These are phyloP conservation scores for Cucurbita maxima DNA, from an alignment of 306 rosid genomes.

Conservation along the genomic window DNA sequence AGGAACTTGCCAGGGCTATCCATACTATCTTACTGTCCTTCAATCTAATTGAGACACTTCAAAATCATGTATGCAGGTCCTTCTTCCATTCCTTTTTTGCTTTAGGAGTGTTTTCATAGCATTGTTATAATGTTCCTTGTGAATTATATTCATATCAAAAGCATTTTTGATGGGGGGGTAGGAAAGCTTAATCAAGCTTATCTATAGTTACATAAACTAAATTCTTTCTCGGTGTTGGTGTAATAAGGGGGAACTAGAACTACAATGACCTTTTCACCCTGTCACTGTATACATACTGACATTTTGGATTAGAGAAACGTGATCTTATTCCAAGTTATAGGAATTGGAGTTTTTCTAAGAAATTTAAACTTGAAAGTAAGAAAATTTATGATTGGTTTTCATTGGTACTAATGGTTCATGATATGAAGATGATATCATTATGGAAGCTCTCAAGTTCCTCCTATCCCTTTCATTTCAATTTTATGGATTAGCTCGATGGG, in stretches of 20 bases:
- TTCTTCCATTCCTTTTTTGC: constrained; percentile 2
- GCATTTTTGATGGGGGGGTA: constrained; percentile 4
- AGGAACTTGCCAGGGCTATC: constrained; percentile 74
- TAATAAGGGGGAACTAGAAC: constrained; percentile 7
- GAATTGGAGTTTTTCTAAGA: background rate
- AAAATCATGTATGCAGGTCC: background rate
- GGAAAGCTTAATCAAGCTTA: background rate
- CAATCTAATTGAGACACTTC: constrained; percentile 35
- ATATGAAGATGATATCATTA: no score
- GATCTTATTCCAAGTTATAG: background rate
- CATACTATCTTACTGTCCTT: constrained; percentile 60
- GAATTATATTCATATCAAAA: background rate
- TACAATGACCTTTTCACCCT: background rate
- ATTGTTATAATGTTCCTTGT: background rate
- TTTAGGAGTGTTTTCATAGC: constrained; percentile 26
- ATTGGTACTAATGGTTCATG: no score
- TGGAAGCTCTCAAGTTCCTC: no score
- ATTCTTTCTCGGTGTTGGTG: constrained; percentile 6
- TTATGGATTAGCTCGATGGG: no score
- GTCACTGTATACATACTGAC: background rate
- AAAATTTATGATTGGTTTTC: no score
- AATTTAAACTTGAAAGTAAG: no score
- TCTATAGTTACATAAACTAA: background rate
- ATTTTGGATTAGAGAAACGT: background rate
- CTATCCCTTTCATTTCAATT: no score